Evolutionary conservation across 2,329 filamentous ascomycete species (phyloP).

Genomic region (Aschersonia sp.): DNA sequence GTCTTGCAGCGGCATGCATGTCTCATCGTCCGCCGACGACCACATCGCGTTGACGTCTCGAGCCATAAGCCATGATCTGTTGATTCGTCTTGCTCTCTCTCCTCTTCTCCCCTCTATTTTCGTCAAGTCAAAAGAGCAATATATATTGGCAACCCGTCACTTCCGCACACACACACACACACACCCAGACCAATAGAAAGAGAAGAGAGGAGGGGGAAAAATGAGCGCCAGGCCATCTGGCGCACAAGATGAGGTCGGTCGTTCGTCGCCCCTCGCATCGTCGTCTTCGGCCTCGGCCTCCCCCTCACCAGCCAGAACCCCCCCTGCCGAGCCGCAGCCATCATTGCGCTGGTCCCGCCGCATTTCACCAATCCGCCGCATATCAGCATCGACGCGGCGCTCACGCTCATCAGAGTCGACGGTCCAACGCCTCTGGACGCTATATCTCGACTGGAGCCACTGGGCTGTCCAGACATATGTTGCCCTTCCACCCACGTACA

Average conservation of each 20-base stretch:
- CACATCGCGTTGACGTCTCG: too few relatives aligned
- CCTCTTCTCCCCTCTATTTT: too few relatives aligned
- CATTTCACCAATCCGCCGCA: conserved; percentile 15
- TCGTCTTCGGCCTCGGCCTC: neutral
- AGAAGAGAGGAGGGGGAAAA: neutral
- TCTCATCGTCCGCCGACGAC: too few relatives aligned
- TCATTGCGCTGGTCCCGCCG: conserved; percentile 5
- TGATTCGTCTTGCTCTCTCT: too few relatives aligned
- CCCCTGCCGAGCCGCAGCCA: conserved; percentile 1
- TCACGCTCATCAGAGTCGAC: conserved; percentile 15
- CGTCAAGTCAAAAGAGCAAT: too few relatives aligned
- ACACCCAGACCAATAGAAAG: neutral
- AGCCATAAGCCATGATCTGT: too few relatives aligned
- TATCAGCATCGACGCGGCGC: conserved; percentile 13
- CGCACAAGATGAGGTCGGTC: neutral
- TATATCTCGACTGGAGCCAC: conserved; percentile 23
- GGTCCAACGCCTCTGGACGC: conserved; percentile 20
- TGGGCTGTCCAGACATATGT: conserved; percentile 34
- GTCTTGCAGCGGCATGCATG: too few relatives aligned
- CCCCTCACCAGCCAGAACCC: neutral
- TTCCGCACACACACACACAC: neutral
- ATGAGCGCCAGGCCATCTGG: neutral
- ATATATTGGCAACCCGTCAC: neutral
- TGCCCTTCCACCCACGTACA: conserved; percentile 45
- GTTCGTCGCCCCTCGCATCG: neutral